Evolutionary conservation across 2,329 filamentous ascomycete genomes (phyloP), one percentile per base, ranked within the genome.

Genomic region (Trichoderma simmonsii): DNA sequence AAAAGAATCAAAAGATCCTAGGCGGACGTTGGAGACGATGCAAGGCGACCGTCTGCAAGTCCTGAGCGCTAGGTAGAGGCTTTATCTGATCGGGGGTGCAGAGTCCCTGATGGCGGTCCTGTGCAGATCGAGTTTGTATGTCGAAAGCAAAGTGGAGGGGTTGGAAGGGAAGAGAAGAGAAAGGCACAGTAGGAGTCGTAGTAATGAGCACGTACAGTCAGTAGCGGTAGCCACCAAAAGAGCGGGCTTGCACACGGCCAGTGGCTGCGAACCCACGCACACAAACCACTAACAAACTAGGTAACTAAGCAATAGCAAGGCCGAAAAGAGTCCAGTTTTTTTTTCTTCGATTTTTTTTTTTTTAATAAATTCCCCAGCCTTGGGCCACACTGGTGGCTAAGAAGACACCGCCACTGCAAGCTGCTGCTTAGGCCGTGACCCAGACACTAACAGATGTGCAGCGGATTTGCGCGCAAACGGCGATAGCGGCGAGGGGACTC

Each of bases 251-350:
- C 43, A 36, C 26, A 15, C 39, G 32, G 71, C 57, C 39, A 32
- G 67, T 70, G 67, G 57, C 67, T 54, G 65, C 63, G 57, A 71
- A 75, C 26, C 67, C 43, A 43, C 61, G 61, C n/a, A 26, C 9
- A 48, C 24, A 64, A 28, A 51, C 62, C 43, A 51, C 43, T 64
- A 64, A 57, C 64, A 39, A 48, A 48, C 30, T 12, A 11, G 34
- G 48, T 48, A 51, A 48, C 21, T 36, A 64, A 70, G 43, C 74
- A 73, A 63, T 74, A 71, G 77, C 75, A 51, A 51, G 77, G 78
- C 76, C 78, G 75, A 76, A 79, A 79, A 79, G 79, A 79, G 76
- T 79, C 77, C 77, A 77, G 77, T 26, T 68, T 57, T 57, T 57
- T 56, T 21, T 36, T 36, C 48, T 63, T 43, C 21, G 26, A 26